Base-by-base conservation (phyloP, 2,329 filamentous ascomycete species). In the Coniella vitis region DNA sequence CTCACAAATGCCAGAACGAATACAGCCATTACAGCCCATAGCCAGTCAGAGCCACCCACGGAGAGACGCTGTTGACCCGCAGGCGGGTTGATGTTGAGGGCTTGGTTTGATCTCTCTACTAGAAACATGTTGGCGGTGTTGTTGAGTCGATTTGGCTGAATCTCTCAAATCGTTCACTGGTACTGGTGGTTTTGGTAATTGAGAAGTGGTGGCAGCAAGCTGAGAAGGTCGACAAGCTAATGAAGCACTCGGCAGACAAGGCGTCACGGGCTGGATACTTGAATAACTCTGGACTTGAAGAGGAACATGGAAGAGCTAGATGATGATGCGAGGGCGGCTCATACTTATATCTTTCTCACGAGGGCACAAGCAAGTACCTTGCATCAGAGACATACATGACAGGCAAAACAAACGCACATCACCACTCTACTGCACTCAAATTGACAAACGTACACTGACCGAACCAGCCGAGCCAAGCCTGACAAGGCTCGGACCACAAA, bases 1-100 rank as follows among this genome's bases (percentile, higher is more conserved):
- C 70, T 38, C 59, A 74, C 70, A 51, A 75, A 72, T n/a, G 67
- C 63, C 14, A 77, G 19, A 5, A 63, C 51, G 55, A 72, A 76
- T 57, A 79, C 45, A 48, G 74, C 72, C 4, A 69, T 71, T n/a
- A 75, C 72, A 29, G 75, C 67, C 69, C 70, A 79, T 12, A 79
- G 66, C 76, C 75, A 80, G 65, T 75, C 63, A 37, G 74, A 78
- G 47, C 75, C 76, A 48, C 72, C 61, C 1, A 61, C 61, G 1
- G 68, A 66, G 17, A 78, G 65, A 16, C 54, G 44, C 46, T 70
- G 60, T 36, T 65, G 62, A 8, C 69, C 69, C 2, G 52, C 54
- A 0, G 69, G 65, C 2, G 72, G 72, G 63, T 79, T 75, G 61
- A 69, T 58, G 31, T 63, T 53, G 34, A 79, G 63, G 19, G 72